These are phyloP conservation scores for Phytophthora pluvialis DNA, from an alignment of 352 stramenopile species.

Conservation along the genomic window DNA sequence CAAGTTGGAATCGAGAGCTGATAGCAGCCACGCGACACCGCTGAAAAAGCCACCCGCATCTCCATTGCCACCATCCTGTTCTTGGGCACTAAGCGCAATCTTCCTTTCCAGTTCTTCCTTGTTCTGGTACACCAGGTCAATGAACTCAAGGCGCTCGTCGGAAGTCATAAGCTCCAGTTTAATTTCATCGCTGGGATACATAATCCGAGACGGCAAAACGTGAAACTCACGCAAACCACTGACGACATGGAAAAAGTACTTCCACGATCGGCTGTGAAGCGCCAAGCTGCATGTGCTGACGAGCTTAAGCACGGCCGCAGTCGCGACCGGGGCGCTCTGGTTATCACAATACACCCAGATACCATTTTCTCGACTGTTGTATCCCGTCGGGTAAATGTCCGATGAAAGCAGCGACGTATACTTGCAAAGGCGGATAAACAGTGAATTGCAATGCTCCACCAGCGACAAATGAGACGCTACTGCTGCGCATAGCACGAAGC, in stretches of 20 bases:
- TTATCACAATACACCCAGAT: constrained; percentile 71
- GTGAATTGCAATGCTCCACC: constrained; percentile 58
- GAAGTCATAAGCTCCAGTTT: constrained; percentile 49
- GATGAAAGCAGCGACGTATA: constrained; percentile 70
- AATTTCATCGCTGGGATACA: constrained; percentile 43
- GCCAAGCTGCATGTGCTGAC: constrained; percentile 62
- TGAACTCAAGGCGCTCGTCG: constrained; percentile 60
- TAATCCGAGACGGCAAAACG: constrained; percentile 54
- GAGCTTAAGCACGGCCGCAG: constrained; percentile 75
- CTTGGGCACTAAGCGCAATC: constrained; percentile 51
- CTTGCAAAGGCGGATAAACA: constrained; percentile 69
- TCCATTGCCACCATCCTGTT: constrained; percentile 23
- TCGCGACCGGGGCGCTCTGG: constrained; percentile 69
- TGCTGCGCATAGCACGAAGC: constrained; percentile 69
- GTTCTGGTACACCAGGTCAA: constrained; percentile 64
- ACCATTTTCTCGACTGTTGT: constrained; percentile 65
- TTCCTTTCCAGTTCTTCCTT: constrained; percentile 59
- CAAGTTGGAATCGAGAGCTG: constrained; percentile 63
- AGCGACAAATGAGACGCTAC: constrained; percentile 63
- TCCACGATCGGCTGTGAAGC: constrained; percentile 62
- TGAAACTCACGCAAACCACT: constrained; percentile 69
- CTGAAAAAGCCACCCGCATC: constrained; percentile 66
- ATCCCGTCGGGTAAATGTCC: constrained; percentile 62
- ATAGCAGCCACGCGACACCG: constrained; percentile 75
- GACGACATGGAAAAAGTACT: constrained; percentile 67